Evolutionary conservation across 2,329 filamentous ascomycete genomes (phyloP).

Genomic region (Penicillium sp.): DNA sequence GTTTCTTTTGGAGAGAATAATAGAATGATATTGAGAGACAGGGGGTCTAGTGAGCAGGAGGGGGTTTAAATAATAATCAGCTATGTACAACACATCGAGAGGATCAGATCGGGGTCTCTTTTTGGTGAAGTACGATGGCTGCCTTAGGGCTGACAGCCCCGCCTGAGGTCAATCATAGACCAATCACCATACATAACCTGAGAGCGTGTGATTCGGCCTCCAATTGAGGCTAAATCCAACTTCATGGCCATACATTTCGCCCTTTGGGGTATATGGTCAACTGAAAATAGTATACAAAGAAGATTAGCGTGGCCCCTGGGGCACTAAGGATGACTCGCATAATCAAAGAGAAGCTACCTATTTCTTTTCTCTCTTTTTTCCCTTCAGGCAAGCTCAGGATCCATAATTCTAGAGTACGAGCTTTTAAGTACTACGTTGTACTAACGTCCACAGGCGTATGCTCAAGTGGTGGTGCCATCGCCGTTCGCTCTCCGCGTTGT

Average conservation of each 20-base stretch:
- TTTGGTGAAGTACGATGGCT: no score
- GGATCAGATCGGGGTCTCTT: no score
- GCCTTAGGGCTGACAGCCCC: no score
- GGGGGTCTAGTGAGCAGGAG: no score
- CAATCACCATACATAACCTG: no score
- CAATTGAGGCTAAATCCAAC: constrained; percentile 16
- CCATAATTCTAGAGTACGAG: no score
- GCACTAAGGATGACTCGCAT: constrained; percentile 90
- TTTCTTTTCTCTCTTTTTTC: neutral
- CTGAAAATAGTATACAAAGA: constrained; percentile 63
- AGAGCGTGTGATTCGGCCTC: neutral
- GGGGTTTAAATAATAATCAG: neutral
- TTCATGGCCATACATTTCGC: constrained; percentile 11
- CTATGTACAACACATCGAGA: neutral
- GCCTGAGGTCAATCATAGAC: no score
- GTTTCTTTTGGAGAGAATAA: neutral
- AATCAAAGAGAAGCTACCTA: constrained; percentile 63
- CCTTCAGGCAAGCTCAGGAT: neutral
- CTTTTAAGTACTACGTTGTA: no score
- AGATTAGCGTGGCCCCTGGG: constrained; percentile 69
- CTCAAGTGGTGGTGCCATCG: no score
- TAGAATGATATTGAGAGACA: neutral
- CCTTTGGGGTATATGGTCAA: constrained; percentile 52
- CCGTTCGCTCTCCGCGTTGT: no score
- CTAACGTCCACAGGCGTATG: no score